phyloP scores from a whole-genome alignment of 2,329 filamentous ascomycete species.

The Aspergillus floridensis region DNA sequence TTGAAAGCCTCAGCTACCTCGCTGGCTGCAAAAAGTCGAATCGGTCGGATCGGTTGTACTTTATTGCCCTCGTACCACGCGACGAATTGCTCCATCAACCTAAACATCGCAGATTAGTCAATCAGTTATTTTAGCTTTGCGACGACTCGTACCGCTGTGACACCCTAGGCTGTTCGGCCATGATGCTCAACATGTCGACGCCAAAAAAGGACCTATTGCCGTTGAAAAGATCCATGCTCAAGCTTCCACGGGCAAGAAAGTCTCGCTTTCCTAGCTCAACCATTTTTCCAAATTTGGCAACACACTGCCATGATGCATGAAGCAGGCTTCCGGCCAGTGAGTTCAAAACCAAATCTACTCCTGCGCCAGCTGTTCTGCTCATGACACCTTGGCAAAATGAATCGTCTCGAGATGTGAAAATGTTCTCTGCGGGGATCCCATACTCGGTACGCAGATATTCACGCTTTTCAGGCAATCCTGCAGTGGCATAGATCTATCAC shows the following conservation, averaged over 20 bases:
- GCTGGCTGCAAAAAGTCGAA: not conserved
- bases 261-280: constrained; percentile 33
- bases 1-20: constrained; percentile 4
- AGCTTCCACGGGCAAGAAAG: constrained; percentile 22
- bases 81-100: no score
- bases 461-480: constrained; percentile 9
- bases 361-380: constrained; percentile 25
- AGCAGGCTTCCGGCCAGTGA: constrained; percentile 20
- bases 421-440: constrained; percentile 25
- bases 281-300: constrained; percentile 27
- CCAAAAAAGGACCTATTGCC: constrained; percentile 12
- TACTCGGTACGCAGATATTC: constrained; percentile 5
- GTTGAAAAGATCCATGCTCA: constrained; percentile 17
- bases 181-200: constrained; percentile 3
- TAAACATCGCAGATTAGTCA: no score
- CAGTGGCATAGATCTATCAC: constrained; percentile 18
- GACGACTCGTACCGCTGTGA: no score
- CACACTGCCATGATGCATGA: constrained; percentile 24
- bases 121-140: no score
- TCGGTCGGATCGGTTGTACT: not conserved
- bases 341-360: constrained; percentile 35
- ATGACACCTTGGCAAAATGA: constrained; percentile 25
- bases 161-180: not conserved
- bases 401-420: constrained; percentile 30
- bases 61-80: not conserved